phyloP scores from a whole-genome alignment of 306 rosid genomes.

The Hippophae gyantsensis region DNA sequence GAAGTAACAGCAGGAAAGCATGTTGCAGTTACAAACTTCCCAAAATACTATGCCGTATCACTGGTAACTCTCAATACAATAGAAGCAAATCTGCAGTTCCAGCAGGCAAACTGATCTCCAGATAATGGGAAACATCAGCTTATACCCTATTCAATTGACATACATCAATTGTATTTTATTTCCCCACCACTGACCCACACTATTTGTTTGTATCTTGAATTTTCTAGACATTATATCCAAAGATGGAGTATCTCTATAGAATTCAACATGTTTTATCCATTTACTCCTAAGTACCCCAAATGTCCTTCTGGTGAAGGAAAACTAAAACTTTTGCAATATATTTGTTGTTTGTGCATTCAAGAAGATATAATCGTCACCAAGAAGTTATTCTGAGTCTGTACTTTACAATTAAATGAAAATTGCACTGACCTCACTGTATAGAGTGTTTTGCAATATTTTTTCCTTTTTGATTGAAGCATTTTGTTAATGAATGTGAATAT shows the following conservation, averaged over 20 bases:
- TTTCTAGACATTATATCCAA: too few species aligned
- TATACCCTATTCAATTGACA: too few species aligned
- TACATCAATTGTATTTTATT: not conserved
- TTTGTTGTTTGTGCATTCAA: not conserved
- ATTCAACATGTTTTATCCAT: not conserved
- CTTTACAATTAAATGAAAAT: not conserved
- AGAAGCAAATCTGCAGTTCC: too few species aligned
- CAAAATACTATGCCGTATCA: not conserved
- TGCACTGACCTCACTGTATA: not conserved
- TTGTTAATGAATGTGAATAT: too few species aligned
- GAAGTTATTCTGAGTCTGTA: not conserved
- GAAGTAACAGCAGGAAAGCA: slow-evolving; percentile 2
- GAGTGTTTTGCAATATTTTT: not conserved
- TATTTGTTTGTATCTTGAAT: not conserved
- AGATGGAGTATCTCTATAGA: not conserved
- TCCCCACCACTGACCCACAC: not conserved
- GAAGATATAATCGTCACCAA: not conserved
- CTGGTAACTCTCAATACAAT: not conserved
- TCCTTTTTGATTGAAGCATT: not conserved
- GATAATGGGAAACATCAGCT: too few species aligned
- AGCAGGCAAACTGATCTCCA: too few species aligned
- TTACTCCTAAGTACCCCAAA: not conserved
- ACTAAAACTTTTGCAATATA: not conserved
- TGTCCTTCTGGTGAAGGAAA: not conserved
- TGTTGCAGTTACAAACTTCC: not conserved